Evolutionary conservation across 1,284 basidiomycete species (phyloP), one percentile per base, ranked within the genome.

Genomic region (Apiotrichum veenhuisii): DNA sequence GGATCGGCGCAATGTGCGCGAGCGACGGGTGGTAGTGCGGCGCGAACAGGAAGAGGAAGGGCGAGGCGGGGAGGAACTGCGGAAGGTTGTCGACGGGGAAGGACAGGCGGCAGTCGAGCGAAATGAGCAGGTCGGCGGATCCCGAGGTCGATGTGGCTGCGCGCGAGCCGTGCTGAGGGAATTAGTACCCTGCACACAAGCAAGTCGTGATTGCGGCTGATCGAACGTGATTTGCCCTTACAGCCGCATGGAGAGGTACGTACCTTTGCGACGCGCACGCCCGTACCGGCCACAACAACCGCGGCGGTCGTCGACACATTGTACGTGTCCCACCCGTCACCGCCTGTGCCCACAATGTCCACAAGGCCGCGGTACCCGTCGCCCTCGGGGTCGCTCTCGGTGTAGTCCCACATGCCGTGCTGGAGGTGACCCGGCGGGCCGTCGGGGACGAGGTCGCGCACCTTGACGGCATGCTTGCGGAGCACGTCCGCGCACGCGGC

Each of bases 251-350:
- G 4, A 10, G 26, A 33, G n/a, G 22, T 26, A 48, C 46, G 7
- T 69, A 92, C 91, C 82, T 98, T 98, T 76, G 93, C 86, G 0
- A 98, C 91, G 50, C 91, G 82, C 1, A 91, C 89, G 17, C 95
- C 95, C 0, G 93, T 90, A 17, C 95, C 95, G 20, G 92, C 92
- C 25, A 94, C 94, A 20, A 98, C 91, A 59, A 98, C 85, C 4
- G 86, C 93, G 2, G 95, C 95, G 0, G 92, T 89, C 0, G 95
- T 98, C 69, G 91, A 95, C 44, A 98, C 94, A 74, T 98, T 98
- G 82, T 95, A 98, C 0, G 95, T 89, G 70, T 98, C 91, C 78
- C 95, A 87, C 0, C 94, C 94, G 77, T 98, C 95, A 14, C 95
- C 95, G n/a, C 95, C 95, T 0, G 87, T 89, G 17, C 88, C 83